Evolutionary conservation across 2,329 filamentous ascomycete genomes (phyloP), one percentile per base, ranked within the genome.

Genomic region (Calonectria honghensis): DNA sequence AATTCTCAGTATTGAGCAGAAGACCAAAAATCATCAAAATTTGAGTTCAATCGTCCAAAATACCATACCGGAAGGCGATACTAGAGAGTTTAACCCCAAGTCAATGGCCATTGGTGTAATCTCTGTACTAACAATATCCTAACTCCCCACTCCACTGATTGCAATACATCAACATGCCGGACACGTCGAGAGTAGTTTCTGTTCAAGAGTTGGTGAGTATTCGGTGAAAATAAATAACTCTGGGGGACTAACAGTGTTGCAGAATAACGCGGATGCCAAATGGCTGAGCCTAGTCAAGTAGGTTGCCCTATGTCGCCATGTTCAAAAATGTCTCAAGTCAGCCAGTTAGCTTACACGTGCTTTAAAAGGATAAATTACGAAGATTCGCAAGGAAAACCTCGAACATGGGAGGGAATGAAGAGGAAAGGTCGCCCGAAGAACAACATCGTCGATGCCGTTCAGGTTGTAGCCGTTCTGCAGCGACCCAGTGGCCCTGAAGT

Each of bases 361-460:
- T 5, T 18, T 3, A 24, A 68, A 37, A 92, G 91, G 80, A 89
- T 92, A 76, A 90, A 89, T 39, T 96, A 95, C 82, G 86, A 87
- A 69, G 93, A 95, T 80, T 90, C 91, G 18, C 87, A 89, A 35
- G 91, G 91, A 77, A 85, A 86, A 16, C 83, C 85, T 0, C 89
- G 93, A 63, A 91, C 89, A 29, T 95, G 93, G 94, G 94, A 95
- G 81, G 93, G 92, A 0, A 93, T 92, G n/a, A 92, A 94, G 83
- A 90, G 94, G 24, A 89, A 88, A 39, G 95, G 93, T 0, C 90
- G 93, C 4, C 92, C 93, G 11, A 85, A 87, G 71, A 87, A 84
- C 76, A 88, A 88, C 73, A 89, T 91, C 39, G 92, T 95, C 68
- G 94, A 96, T 79, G 93, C 92, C 65, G 93, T 95, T 20, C 93